These are phyloP conservation scores for Colletotrichum sidae DNA, from an alignment of 2,329 filamentous ascomycete genomes.

Conservation along the genomic window DNA sequence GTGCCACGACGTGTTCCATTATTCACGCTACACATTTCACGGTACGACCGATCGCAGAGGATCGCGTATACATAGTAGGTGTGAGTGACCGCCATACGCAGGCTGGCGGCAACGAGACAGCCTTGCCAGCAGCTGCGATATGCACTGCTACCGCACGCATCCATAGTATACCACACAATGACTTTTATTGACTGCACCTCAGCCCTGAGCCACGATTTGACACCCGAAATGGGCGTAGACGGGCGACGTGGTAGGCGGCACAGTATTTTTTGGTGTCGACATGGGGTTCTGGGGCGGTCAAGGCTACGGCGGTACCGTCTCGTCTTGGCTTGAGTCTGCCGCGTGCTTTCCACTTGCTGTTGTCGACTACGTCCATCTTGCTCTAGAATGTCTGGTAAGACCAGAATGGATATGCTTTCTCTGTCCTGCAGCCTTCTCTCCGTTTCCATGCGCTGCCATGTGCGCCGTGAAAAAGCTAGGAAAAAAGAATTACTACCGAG, in stretches of 20 bases:
- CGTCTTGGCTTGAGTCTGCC: not conserved
- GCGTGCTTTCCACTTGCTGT: too few relatives aligned
- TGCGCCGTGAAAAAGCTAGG: too few relatives aligned
- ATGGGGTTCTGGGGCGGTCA: not conserved
- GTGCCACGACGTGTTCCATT: slow-evolving; percentile 19
- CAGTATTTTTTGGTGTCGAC: slow-evolving; percentile 11
- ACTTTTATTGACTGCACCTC: slow-evolving; percentile 28
- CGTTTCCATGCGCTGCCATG: too few relatives aligned
- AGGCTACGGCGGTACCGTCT: slow-evolving; percentile 1
- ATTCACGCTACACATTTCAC: not conserved
- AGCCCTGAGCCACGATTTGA: slow-evolving; percentile 33
- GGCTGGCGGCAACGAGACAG: slow-evolving; percentile 5
- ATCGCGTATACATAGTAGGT: not conserved
- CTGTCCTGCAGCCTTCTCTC: too few relatives aligned
- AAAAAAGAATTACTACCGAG: too few relatives aligned
- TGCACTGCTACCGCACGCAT: slow-evolving; percentile 1
- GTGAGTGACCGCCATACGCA: not conserved
- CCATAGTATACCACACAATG: not conserved
- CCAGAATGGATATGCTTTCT: too few relatives aligned
- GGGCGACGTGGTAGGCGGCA: slow-evolving; percentile 1
- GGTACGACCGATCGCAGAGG: slow-evolving; percentile 5
- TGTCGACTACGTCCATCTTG: too few relatives aligned
- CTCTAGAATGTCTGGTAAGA: too few relatives aligned
- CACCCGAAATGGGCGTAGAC: slow-evolving; percentile 1
- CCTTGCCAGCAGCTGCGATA: slow-evolving; percentile 24